Evolutionary conservation across 2,329 filamentous ascomycete genomes (phyloP), one percentile per base, ranked within the genome.

Genomic region (Clarireedia monteithiana): DNA sequence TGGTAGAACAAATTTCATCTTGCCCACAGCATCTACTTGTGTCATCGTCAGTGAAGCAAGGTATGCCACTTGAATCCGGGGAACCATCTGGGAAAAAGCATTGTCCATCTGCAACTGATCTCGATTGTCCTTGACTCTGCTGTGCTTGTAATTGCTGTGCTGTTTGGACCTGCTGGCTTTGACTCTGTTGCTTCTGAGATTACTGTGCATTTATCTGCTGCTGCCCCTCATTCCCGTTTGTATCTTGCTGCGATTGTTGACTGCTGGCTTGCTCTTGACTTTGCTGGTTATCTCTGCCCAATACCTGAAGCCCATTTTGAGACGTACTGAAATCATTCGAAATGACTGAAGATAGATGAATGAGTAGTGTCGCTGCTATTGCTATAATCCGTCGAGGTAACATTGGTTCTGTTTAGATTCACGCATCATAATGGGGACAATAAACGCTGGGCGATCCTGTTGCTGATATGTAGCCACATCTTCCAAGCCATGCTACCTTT

Each of bases 1-100:
- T 62, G 6, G 54, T 58, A 6, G 60, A 60, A 40, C 60, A 62
- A 30, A 58, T 46, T 23, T 62, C 56, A 15, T 59, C 49, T 12
- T 46, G 47, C 36, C 51, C 51, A 45, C 60, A 62, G 44, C 60
- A 62, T 47, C 49, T 54, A 50, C 60, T 62, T 48, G 46, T 20
- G 5, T 26, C 36, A 39, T 59, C 40, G 23, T 47, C 46, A 23
- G 45, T 42, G 20, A 62, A 58, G 51, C 58, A 62, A 42, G 60
- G 60, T 14, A 59, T 38, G 50, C 60, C 58, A 38, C 53, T 54
- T 2, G 26, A 38, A 20, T 55, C 56, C 17, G 26, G 38, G 17
- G 52, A 58, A 23, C 56, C 54, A 47, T 62, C 50, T 3, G 58
- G 48, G 23, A 53, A 23, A 46, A 59, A 61, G 42, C 60, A 62